Base-by-base conservation (phyloP, 2,329 filamentous ascomycete genomes). In the Blastomyces silverae region DNA sequence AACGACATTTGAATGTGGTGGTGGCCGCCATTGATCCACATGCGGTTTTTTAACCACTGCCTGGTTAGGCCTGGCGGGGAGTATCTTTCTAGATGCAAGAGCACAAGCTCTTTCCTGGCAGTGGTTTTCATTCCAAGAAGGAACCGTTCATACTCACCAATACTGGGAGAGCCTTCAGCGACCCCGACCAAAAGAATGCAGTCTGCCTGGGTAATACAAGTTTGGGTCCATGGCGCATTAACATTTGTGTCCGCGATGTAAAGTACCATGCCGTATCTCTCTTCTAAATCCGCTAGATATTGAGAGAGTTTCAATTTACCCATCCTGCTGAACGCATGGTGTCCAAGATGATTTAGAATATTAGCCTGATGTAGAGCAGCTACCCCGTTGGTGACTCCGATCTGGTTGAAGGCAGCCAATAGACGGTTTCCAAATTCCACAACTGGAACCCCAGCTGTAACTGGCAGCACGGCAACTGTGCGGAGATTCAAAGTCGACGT, bases 11-110 rank as follows among this genome's bases (percentile, higher is more conserved):
- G 94, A 15, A 99, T 90, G 70, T 99, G 94, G 73, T 96, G 94
- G 74, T 99, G 95, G 5, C 93, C 93, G 20, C 94, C 94, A 69
- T 97, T 99, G 76, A 99, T 94, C 94, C 94, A 99, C 67, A 96
- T 87, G 1, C 94, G 88, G 72, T 96, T 97, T 67, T 88, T 87
- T 17, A 99, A 79, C 94, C 94, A 99, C 42, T 89, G 86, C 62
- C 94, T 83, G 0, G 94, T 97, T 46, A 96, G 76, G 0, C 94
- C 94, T 4, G 92, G 88, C 0, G 85, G 83, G 55, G 91, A 96
- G 75, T 92, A 97, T 61, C 92, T 85, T 71, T 99, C 94, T 0
- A 89, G 82, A 74, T 99, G 95, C 2, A 99, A 79, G 31, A 99
- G 79, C 0, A 99, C 92, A 2, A 99, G 81, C 67, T 95, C 90